These are phyloP conservation scores for Lyophyllum atratum DNA, from an alignment of 768 basidiomycete species.

Conservation along the genomic window DNA sequence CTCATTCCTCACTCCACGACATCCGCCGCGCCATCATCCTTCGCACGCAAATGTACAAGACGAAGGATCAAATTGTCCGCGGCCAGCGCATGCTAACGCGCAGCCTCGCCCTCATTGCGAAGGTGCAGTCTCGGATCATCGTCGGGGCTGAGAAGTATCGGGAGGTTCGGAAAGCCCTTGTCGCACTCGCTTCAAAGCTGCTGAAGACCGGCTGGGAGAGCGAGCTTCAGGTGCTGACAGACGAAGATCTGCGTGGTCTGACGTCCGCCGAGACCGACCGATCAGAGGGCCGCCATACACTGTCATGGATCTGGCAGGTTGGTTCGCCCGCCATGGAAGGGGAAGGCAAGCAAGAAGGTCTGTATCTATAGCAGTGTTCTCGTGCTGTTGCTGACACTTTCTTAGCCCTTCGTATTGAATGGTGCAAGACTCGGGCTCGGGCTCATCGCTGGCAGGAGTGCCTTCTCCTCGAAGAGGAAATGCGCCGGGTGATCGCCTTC, in stretches of 20 bases:
- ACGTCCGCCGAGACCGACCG: neutral
- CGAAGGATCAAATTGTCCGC: slow-evolving; percentile 13
- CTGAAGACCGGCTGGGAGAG: neutral
- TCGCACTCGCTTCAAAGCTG: neutral
- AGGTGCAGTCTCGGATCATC: neutral
- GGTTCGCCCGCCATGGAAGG: neutral
- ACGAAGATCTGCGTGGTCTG: neutral
- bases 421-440: too few species aligned
- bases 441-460: too few species aligned
- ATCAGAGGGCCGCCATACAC: neutral
- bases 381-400: too few species aligned
- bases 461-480: too few species aligned
- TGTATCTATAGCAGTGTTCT: neutral
- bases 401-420: too few species aligned
- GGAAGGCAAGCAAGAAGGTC: neutral
- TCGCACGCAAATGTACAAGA: slow-evolving; percentile 5
- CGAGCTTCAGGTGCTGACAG: neutral
- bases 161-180: neutral
- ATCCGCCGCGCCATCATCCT: slow-evolving; percentile 12
- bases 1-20: slow-evolving; percentile 8
- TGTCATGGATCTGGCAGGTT: neutral
- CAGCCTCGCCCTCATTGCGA: neutral
- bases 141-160: neutral
- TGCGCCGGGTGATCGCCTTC: too few species aligned
- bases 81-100: slow-evolving; percentile 14